Conservation (phyloP, 106 monocot species). For the Dioscorea dumetorum region DNA sequence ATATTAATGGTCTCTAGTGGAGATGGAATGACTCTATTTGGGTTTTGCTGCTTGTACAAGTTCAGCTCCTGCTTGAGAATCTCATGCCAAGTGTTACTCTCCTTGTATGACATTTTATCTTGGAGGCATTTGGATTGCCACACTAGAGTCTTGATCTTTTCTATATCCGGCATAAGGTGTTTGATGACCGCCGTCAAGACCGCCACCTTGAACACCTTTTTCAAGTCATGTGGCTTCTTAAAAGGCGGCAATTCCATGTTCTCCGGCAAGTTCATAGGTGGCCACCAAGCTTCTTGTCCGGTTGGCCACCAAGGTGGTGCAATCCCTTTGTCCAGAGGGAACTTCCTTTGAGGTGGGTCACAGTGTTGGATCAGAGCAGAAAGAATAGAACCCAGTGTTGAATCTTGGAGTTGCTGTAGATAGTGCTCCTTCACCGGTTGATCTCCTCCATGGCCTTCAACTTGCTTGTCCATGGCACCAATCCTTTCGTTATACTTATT, state of each 20-base stretch:
- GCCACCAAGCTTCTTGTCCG: slow-evolving; percentile 29
- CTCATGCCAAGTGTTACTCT: slow-evolving; percentile 27
- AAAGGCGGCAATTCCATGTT: slow-evolving; percentile 21
- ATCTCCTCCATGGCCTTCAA: background rate
- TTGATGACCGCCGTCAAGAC: slow-evolving; percentile 31
- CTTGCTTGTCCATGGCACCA: background rate
- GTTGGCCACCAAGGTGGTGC: slow-evolving; percentile 41
- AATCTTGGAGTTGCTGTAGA: slow-evolving; percentile 31
- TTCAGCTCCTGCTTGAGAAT: slow-evolving; percentile 29
- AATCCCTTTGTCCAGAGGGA: slow-evolving; percentile 33
- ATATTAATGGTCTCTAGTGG: background rate
- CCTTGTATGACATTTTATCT: slow-evolving; percentile 38
- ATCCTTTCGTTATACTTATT: slow-evolving; percentile 12
- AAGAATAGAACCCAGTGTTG: slow-evolving; percentile 34
- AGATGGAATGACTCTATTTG: slow-evolving; percentile 13
- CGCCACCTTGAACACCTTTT: slow-evolving; percentile 31
- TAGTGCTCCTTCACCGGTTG: background rate
- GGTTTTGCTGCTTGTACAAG: slow-evolving; percentile 27
- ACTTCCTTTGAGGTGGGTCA: slow-evolving; percentile 39
- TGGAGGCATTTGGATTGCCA: slow-evolving; percentile 39
- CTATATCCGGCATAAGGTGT: slow-evolving; percentile 29
- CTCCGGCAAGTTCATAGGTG: slow-evolving; percentile 1
- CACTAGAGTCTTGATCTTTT: slow-evolving; percentile 29
- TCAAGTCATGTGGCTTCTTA: slow-evolving; percentile 38
- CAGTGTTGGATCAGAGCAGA: slow-evolving; percentile 43